Base-by-base conservation (phyloP, 257 asterid genomes). In the Nicotiana paniculata region DNA sequence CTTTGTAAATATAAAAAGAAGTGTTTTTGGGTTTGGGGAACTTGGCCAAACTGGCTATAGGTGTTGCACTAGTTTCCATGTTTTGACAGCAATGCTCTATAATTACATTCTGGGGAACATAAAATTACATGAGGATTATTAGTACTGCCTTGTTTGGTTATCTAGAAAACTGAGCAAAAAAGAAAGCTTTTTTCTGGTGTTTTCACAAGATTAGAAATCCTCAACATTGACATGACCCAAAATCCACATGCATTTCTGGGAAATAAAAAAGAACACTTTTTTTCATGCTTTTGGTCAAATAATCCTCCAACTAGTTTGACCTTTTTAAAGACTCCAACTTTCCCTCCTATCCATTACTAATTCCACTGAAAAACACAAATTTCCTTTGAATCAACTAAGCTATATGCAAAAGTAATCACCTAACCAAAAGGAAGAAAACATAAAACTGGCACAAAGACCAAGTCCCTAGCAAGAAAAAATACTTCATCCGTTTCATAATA, bases 121-220 rank as follows among this genome's bases (percentile, higher is more conserved):
- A 80, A 84, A 54, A 67, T 21, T 21, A 63, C 8, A 21, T 51
- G 39, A 65, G 7, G 43, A 43, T 15, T 55, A 61, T 4, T 1
- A 51, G 65, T 81, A 61, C 83, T 30, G 61, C 70, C 62, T 77
- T 81, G 78, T 83, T 81, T 81, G 69, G 66, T 80, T 82, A 76
- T 85, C 26, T 32, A 43, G 63, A 77, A 77, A 77, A 59, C 64
- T 39, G 67, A 43, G 30, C 82, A 54, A 64, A 55, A 57, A 33
- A 33, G 30, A 55, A 55, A 37, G 11, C 0, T 9, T 16, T 61
- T 66, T 67, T 48, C 46, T 51, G 77, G 62, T 32, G 35, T 63
- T 77, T 83, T 48, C 43, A 77, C 35, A 32, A 43, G 17, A 26
- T 68, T 70, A 64, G 35, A 64, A 84, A 24, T 30, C 79, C 81